Evolutionary conservation across 129 eudicot genomes (phyloP), one percentile per base, ranked within the genome.

Genomic region (Solidago caesia): DNA sequence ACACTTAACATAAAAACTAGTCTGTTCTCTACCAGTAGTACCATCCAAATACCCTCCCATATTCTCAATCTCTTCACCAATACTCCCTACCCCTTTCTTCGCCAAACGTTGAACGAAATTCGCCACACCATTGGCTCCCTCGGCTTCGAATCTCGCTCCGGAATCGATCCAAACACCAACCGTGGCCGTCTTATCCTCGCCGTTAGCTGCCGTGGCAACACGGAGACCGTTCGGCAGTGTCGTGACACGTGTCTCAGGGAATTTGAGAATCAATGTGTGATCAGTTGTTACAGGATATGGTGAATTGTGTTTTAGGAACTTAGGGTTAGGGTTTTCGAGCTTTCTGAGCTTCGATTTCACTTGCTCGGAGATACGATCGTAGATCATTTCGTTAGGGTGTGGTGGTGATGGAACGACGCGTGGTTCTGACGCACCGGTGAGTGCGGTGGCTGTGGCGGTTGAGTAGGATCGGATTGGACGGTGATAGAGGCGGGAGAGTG

Each of bases 1-100:
- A 5, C 25, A 5, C 2, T 53, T 53, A 0, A 12, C 59, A 53
- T 53, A 53, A 53, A 11, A 33, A 33, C 39, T 33, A 33, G 39
- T 33, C 39, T 33, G 39, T 33, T 48, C 53, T 48, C 53, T 12
- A 12, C 53, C 53, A 52, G 96, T 94, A 45, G 85, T 91, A 3
- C 96, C 99, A 84, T 95, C 87, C 85, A 95, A 77, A 68, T 91
- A 92, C 13, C 97, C 99, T 11, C 99, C 99, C 85, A 95, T 87
- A 83, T 95, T 87, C 96, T 91, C 99, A 78, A 95, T 85, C 87
- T 91, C 96, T 81, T 89, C 94, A 77, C 97, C 76, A 94, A 69
- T 12, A 74, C 65, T 77, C 91, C 76, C 29, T 46, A 46, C 91
- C 71, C 99, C 99, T 79, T 94, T 91, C 29, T 91, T 88, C 14